phyloP scores from a whole-genome alignment of 441 rosid genomes.

The Kokia cookei region DNA sequence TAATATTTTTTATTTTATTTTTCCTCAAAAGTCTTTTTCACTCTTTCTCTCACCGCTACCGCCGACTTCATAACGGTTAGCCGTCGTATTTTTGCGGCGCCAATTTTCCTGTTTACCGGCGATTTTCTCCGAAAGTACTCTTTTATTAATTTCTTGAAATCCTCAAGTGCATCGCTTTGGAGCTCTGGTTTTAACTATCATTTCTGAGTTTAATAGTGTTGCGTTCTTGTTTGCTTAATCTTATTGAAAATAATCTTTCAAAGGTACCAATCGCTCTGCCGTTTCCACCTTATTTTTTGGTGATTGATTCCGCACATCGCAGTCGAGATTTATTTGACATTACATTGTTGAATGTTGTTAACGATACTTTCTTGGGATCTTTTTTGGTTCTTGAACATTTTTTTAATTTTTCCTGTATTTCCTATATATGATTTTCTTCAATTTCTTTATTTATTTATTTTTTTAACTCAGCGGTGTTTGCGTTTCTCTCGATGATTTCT shows the following conservation, averaged over 20 bases:
- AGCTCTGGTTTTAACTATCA: neutral
- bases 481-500: neutral
- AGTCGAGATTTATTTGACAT: neutral
- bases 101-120: slow-evolving; percentile 1
- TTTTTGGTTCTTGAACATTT: neutral
- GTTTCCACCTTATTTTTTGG: neutral
- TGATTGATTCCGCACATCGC: neutral
- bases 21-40: slow-evolving; percentile 3
- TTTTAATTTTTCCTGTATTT: neutral
- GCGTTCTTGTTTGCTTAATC: neutral
- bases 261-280: neutral
- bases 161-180: neutral
- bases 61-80: slow-evolving; percentile 65
- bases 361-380: neutral
- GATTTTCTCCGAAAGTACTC: neutral
- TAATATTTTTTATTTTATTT: slow-evolving; percentile 3
- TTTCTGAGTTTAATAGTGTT: neutral
- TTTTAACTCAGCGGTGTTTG: neutral
- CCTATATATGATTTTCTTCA: neutral
- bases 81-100: slow-evolving; percentile 32
- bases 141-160: neutral
- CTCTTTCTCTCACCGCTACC: slow-evolving; percentile 42
- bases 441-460: neutral
- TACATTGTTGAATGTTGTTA: neutral
- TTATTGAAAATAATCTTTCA: neutral